phyloP scores from a whole-genome alignment of 768 basidiomycete species.

The Tylopilus balloui region DNA sequence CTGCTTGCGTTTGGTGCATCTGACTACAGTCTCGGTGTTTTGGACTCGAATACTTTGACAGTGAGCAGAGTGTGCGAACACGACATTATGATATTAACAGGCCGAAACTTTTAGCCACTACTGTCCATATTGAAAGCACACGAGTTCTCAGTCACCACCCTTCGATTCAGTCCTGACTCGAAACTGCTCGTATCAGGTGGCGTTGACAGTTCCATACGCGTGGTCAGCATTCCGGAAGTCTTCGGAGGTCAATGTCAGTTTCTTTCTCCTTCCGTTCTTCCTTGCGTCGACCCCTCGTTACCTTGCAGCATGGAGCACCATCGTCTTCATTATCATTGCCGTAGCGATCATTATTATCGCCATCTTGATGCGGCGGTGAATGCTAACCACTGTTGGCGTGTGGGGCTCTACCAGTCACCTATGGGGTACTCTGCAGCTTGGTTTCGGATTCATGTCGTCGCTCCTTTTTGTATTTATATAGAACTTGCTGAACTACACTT shows the following conservation, averaged over 20 bases:
- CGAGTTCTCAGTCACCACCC: constrained; percentile 87
- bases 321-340: constrained; percentile 40
- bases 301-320: constrained; percentile 36
- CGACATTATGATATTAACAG: background rate
- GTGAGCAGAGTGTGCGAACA: constrained; percentile 41
- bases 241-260: constrained; percentile 51
- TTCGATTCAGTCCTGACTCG: constrained; percentile 83
- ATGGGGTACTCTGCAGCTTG: background rate
- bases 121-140: constrained; percentile 89
- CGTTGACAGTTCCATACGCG: constrained; percentile 81
- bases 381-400: background rate
- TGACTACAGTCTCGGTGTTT: constrained; percentile 76
- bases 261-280: constrained; percentile 19
- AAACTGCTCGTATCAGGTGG: constrained; percentile 84
- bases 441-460: background rate
- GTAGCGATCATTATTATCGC: constrained; percentile 42
- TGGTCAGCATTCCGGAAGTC: constrained; percentile 66
- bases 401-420: background rate
- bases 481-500: constrained; percentile 14
- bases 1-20: constrained; percentile 84
- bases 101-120: constrained; percentile 56
- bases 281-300: constrained; percentile 28
- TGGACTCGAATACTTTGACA: constrained; percentile 73
- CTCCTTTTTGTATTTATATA: constrained; percentile 28
- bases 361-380: constrained; percentile 33